Conservation (phyloP, 768 basidiomycete species). For the Serendipita vermifera region DNA sequence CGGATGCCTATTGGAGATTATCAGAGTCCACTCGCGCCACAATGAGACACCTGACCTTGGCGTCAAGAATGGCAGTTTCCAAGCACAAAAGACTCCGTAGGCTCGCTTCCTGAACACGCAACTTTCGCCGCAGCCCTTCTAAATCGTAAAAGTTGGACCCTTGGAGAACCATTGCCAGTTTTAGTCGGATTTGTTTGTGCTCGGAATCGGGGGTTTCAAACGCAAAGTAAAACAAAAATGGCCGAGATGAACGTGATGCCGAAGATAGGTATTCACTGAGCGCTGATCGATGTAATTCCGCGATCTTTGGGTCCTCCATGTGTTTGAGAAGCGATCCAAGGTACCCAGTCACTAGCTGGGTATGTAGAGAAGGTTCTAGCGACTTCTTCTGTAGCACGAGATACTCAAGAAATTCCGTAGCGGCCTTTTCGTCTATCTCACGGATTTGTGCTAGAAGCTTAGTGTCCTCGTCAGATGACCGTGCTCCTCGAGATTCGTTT, state of each 20-base stretch:
- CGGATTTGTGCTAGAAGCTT: constrained; percentile 43
- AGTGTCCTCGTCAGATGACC: constrained; percentile 49
- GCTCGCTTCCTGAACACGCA: constrained; percentile 30
- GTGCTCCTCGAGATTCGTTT: constrained; percentile 38
- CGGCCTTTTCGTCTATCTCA: constrained; percentile 45
- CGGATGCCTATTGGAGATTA: constrained; percentile 30
- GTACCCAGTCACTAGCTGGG: constrained; percentile 44
- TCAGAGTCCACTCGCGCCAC: constrained; percentile 1
- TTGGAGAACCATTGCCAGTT: constrained; percentile 66
- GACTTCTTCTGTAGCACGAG: constrained; percentile 56
- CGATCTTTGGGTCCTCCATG: constrained; percentile 26
- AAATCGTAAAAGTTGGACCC: constrained; percentile 60
- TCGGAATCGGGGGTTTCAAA: constrained; percentile 73
- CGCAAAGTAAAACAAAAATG: constrained; percentile 63
- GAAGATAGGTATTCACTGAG: constrained; percentile 17
- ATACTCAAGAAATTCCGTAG: constrained; percentile 64
- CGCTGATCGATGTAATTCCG: constrained; percentile 29
- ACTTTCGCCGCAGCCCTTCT: constrained; percentile 29
- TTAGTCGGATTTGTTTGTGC: constrained; percentile 59
- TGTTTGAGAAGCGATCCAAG: constrained; percentile 41
- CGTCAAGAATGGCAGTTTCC: constrained; percentile 68
- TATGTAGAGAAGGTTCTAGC: constrained; percentile 53
- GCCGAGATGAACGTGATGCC: constrained; percentile 22
- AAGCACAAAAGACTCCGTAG: constrained; percentile 40
- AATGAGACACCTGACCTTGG: constrained; percentile 40